These are phyloP conservation scores for Globisporangium rhizosaccharum DNA, from an alignment of 352 stramenopile species.

Conservation along the genomic window DNA sequence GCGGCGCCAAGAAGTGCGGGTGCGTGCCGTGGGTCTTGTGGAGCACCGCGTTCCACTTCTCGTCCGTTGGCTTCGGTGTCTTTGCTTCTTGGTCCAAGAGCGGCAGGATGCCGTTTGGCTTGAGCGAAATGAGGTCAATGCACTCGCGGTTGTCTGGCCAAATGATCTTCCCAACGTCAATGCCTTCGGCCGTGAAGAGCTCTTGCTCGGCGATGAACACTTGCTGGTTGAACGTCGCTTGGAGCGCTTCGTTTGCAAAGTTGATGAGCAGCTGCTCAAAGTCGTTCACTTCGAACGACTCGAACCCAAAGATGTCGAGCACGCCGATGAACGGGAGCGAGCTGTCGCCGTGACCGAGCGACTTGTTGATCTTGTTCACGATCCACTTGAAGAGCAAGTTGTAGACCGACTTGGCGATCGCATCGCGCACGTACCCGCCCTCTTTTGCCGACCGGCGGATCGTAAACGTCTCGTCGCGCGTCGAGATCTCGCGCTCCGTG, in stretches of 20 bases:
- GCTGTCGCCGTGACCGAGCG: slow-evolving; percentile 69
- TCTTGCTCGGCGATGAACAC: slow-evolving; percentile 87
- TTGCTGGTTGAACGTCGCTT: slow-evolving; percentile 88
- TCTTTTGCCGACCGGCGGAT: slow-evolving; percentile 77
- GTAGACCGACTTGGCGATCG: slow-evolving; percentile 94
- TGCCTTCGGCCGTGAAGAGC: slow-evolving; percentile 74
- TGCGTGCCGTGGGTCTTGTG: slow-evolving; percentile 75
- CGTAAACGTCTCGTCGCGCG: slow-evolving; percentile 73
- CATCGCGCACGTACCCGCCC: slow-evolving; percentile 82
- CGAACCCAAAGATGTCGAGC: slow-evolving; percentile 97
- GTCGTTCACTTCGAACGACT: slow-evolving; percentile 93
- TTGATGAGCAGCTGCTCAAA: slow-evolving; percentile 90
- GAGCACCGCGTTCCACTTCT: slow-evolving; percentile 81
- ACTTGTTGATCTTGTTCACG: slow-evolving; percentile 76
- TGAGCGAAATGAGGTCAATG: slow-evolving; percentile 79
- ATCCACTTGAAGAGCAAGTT: slow-evolving; percentile 87
- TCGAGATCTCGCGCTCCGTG: slow-evolving; percentile 75
- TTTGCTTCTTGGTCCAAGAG: slow-evolving; percentile 78
- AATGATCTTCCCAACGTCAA: slow-evolving; percentile 77
- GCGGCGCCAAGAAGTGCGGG: slow-evolving; percentile 65
- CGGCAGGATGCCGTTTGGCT: slow-evolving; percentile 77
- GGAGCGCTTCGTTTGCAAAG: slow-evolving; percentile 86
- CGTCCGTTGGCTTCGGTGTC: slow-evolving; percentile 73
- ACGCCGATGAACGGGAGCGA: slow-evolving; percentile 89
- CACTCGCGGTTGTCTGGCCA: slow-evolving; percentile 84